Conservation (phyloP, 306 rosid genomes). For the Lithocarpus polystachyus region DNA sequence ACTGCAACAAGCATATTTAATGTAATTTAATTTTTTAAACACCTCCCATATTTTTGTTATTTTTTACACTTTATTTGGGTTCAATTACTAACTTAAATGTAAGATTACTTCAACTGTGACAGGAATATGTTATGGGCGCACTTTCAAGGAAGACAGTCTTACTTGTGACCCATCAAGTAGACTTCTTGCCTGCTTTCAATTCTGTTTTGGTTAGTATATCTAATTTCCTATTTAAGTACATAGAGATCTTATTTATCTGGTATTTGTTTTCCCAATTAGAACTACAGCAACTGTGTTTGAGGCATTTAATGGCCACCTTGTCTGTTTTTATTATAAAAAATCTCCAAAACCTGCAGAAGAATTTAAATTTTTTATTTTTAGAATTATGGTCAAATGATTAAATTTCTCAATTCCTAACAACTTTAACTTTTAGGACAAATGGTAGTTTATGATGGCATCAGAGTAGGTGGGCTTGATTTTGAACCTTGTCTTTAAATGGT, state of each 20-base stretch:
- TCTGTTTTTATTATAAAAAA: too few relatives aligned
- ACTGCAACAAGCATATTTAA: constrained; percentile 46
- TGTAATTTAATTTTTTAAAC: too few relatives aligned
- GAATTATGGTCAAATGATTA: too few relatives aligned
- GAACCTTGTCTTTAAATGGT: too few relatives aligned
- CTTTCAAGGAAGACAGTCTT: constrained; percentile 46
- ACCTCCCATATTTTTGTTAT: background rate
- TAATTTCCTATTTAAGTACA: background rate
- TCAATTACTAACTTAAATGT: background rate
- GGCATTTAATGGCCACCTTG: too few relatives aligned
- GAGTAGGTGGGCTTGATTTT: too few relatives aligned
- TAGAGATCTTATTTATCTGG: background rate
- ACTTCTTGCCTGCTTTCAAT: constrained; percentile 51
- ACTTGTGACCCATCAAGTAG: constrained; percentile 66
- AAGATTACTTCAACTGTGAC: background rate
- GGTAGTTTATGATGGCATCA: too few relatives aligned
- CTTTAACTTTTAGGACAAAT: too few relatives aligned
- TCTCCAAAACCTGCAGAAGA: too few relatives aligned
- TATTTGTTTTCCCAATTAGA: background rate
- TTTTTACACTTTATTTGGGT: background rate
- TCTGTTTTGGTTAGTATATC: constrained; percentile 37
- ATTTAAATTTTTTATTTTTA: too few relatives aligned
- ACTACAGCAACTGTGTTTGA: background rate
- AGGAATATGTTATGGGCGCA: constrained; percentile 57
- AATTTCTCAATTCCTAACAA: too few relatives aligned